A percentile compares a stretch with the other conserved stretches of the same genome.
These are phyloP conservation scores for Mrakia hoshinonis DNA, from an alignment of 768 basidiomycete genomes.

Conservation along the genomic window DNA sequence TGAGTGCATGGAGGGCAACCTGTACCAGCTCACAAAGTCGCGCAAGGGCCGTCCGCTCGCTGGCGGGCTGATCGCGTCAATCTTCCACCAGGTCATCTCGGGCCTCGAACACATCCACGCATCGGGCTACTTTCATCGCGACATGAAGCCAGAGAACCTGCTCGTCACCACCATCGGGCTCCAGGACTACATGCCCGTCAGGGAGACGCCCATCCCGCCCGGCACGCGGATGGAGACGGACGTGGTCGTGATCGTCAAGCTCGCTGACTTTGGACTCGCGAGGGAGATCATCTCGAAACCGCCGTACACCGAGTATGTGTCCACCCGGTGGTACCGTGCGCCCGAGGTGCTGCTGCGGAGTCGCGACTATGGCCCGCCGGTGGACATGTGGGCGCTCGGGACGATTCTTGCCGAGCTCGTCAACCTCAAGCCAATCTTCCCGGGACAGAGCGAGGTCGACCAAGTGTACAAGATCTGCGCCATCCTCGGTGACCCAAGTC, in stretches of 20 bases:
- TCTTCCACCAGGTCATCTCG: constrained; percentile 81
- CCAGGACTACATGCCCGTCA: constrained; percentile 69
- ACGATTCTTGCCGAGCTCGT: constrained; percentile 96
- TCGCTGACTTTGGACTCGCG: constrained; percentile 96
- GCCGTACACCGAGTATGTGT: constrained; percentile 97
- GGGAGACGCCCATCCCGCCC: constrained; percentile 46
- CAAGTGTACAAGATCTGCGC: constrained; percentile 86
- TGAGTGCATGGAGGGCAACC: constrained; percentile 99
- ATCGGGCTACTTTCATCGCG: constrained; percentile 93
- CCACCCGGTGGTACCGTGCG: constrained; percentile 98
- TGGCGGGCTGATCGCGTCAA: constrained; percentile 89
- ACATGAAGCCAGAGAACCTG: constrained; percentile 99
- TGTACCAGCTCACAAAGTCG: constrained; percentile 97
- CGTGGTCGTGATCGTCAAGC: constrained; percentile 91
- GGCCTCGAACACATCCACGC: constrained; percentile 89
- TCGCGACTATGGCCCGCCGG: constrained; percentile 87
- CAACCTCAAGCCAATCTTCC: constrained; percentile 90
- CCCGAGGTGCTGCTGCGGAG: constrained; percentile 90
- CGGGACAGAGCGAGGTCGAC: constrained; percentile 83
- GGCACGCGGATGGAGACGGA: constrained; percentile 63
- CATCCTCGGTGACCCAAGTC: constrained; percentile 80
- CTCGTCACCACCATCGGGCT: constrained; percentile 95
- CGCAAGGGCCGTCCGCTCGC: constrained; percentile 90
- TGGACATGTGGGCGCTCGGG: constrained; percentile 99
- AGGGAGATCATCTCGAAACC: constrained; percentile 77